These are phyloP conservation scores for Solanum hybrid DNA, from an alignment of 305 asterid genomes.

Conservation along the genomic window DNA sequence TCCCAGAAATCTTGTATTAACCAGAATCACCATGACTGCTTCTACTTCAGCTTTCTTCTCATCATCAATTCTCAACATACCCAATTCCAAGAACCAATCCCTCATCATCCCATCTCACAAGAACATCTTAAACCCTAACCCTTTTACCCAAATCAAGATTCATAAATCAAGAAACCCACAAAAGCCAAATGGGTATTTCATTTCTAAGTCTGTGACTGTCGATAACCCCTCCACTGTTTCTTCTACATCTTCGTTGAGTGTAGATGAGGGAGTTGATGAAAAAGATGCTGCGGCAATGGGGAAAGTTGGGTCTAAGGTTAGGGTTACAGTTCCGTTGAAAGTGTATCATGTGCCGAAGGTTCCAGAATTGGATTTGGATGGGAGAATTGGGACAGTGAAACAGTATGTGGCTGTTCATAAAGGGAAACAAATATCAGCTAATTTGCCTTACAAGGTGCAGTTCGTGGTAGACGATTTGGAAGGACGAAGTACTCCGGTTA, in stretches of 20 bases:
- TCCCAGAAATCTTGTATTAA: too few relatives aligned
- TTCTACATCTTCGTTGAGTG: slow-evolving; percentile 28
- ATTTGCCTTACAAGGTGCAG: slow-evolving; percentile 75
- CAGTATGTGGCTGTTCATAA: slow-evolving; percentile 64
- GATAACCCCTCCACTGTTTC: slow-evolving; percentile 23
- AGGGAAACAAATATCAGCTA: slow-evolving; percentile 73
- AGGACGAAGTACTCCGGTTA: slow-evolving; percentile 61
- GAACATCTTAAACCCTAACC: slow-evolving; percentile 27
- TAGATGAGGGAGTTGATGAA: slow-evolving; percentile 40
- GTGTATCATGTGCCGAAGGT: slow-evolving; percentile 76
- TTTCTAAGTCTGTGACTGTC: slow-evolving; percentile 17
- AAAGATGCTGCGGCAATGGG: slow-evolving; percentile 34
- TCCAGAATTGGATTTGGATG: slow-evolving; percentile 55
- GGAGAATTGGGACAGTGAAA: slow-evolving; percentile 56
- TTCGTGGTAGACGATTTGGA: slow-evolving; percentile 39
- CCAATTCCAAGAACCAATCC: slow-evolving; percentile 32
- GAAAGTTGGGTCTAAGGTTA: slow-evolving; percentile 62
- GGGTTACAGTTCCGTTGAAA: slow-evolving; percentile 63
- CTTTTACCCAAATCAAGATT: slow-evolving; percentile 24
- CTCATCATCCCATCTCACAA: neutral
- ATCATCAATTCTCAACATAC: slow-evolving; percentile 33
- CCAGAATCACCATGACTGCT: slow-evolving; percentile 22
- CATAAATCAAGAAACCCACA: slow-evolving; percentile 14
- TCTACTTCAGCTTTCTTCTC: slow-evolving; percentile 33
- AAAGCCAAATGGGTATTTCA: neutral